Evolutionary conservation across 257 asterid genomes (phyloP), one percentile per base, ranked within the genome.

Genomic region (Penstemon newberryi): DNA sequence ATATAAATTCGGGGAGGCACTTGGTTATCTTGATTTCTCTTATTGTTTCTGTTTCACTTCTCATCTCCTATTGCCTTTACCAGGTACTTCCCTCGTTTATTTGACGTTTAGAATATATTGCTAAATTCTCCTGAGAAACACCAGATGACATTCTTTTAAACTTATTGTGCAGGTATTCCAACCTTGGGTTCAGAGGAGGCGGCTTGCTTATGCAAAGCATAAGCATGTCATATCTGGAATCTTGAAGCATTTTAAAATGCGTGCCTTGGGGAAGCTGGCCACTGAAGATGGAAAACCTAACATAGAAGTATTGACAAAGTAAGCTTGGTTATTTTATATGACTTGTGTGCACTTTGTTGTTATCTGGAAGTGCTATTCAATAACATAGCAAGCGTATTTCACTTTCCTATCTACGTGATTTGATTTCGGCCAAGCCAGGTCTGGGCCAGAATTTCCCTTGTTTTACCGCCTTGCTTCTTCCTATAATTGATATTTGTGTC

Each of bases 181-280:
- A 74, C 98, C 98, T 6, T 73, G 88, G 96, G 81, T 92, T 62
- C 98, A 92, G 69, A 82, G 78, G 80, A 86, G 98, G 74, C 79
- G 80, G 40, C 82, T 92, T 64, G 90, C 75, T 60, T 90, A 50
- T 73, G 82, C 81, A 63, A 85, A 88, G 84, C 98, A 88, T 68
- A 88, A 87, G 80, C 97, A 84, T 70, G 87, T 92, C 72, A 85
- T 88, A 57, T 86, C 98, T 3, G 98, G 97, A 58, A 68, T 92
- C 75, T 75, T 92, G 72, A 80, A 71, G 80, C 84, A 88, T 66
- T 70, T 92, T 64, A 86, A 78, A 81, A 84, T 38, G 85, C 91
- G 66, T 12, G 74, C 91, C 52, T 67, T 88, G 43, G 98, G 98
- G 57, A 92, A 67, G 78, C 89, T 92, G 58, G 80, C 75, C 72